Base-by-base conservation (phyloP, 2,329 filamentous ascomycete genomes). In the Pezicula radicicola region DNA sequence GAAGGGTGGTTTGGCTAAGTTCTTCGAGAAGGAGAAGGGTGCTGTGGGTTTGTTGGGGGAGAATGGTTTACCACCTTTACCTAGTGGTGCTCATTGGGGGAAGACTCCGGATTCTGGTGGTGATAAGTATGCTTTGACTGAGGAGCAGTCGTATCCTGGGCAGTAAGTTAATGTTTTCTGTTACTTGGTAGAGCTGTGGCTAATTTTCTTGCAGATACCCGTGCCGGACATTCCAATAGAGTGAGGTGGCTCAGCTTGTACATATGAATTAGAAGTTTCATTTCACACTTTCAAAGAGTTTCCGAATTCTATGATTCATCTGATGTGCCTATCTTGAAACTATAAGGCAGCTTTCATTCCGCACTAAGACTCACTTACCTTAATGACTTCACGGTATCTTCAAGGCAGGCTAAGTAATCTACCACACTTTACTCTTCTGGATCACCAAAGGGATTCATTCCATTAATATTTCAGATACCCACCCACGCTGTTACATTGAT, bases 41-140 rank as follows among this genome's bases (percentile, higher is more conserved):
- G 21, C 21, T 21, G 72, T 75, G 40, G 72, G 69, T 36, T 72
- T 77, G 51, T 70, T 97, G 57, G 85, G 89, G 48, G 79, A 87
- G 42, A 78, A 87, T 63, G 92, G 93, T 1, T 71, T 99, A 71
- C 94, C 94, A 52, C 94, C 94, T n/a, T 73, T 88, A 65, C 94
- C 93, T 15, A 85, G 84, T 64, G 86, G 89, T 60, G 63, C 78
- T 53, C 70, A 71, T 59, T 70, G 42, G 42, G 42, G 42, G 8
- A 70, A 44, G 73, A 70, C 28, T 9, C 28, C 28, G 28, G 28
- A 43, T 78, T 78, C 41, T 68, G 76, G 55, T 83, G 83, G 75
- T 78, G 84, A 91, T 70, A 83, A 86, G 71, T 84, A 95, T 64
- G 72, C 73, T 57, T 66, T 89, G 63, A 72, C 76, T 33, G 73